Percentiles rank a stretch among this genome's conserved stretches.
Conservation (phyloP, 169 alveolate genomes). For the Plasmodium sp. region DNA sequence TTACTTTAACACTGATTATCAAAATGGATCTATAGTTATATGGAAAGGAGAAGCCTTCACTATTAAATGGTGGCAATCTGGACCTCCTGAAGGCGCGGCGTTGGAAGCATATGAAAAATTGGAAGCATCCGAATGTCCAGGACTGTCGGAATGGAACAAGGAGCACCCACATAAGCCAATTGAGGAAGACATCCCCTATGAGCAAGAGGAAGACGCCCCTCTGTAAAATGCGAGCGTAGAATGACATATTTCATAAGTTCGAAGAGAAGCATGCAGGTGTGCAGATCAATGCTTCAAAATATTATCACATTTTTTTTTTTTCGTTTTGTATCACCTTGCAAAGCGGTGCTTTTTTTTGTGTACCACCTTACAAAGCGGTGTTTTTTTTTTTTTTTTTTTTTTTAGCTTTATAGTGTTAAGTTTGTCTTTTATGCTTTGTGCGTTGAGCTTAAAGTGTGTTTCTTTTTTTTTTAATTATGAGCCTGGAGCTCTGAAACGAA, state of each 20-base stretch:
- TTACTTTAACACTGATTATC: constrained; percentile 45
- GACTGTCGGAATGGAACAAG: constrained; percentile 40
- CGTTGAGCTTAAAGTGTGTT: background rate
- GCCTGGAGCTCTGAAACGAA: background rate
- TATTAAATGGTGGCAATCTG: constrained; percentile 54
- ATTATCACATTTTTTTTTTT: background rate
- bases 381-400: background rate
- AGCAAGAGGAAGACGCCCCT: constrained; percentile 8
- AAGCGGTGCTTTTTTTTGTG: background rate
- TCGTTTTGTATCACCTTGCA: background rate
- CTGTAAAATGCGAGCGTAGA: background rate
- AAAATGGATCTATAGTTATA: constrained; percentile 16
- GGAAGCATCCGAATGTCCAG: constrained; percentile 30
- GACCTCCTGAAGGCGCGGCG: constrained; percentile 53
- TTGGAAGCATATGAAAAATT: constrained; percentile 27
- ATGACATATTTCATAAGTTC: background rate
- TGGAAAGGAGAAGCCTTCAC: constrained; percentile 45
- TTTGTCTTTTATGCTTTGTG: background rate
- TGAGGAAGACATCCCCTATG: constrained; percentile 31
- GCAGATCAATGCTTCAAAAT: background rate
- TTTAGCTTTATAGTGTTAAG: background rate
- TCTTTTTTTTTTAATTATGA: background rate
- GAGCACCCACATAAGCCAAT: constrained; percentile 43
- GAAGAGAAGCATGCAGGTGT: background rate
- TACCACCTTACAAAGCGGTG: background rate